Evolutionary conservation across 2,329 filamentous ascomycete species (phyloP).

Genomic region (Pestalotiopsis fici): DNA sequence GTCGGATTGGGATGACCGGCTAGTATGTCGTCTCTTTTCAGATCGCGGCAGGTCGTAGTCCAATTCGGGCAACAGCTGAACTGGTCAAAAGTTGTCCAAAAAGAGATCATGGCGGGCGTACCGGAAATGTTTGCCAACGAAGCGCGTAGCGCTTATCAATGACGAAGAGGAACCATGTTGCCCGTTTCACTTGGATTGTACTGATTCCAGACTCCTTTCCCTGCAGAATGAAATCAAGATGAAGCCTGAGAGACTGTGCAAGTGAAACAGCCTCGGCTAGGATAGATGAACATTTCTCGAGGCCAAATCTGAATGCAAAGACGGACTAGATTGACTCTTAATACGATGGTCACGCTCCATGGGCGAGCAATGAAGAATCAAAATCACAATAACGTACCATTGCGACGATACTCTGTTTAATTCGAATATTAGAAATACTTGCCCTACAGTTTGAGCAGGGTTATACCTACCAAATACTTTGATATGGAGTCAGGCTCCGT

Average conservation of each 20-base stretch:
- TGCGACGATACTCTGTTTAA: not conserved
- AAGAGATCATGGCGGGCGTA: not conserved
- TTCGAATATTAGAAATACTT: not conserved
- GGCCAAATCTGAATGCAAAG: not conserved
- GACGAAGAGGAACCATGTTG: not conserved
- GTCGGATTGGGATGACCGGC: not conserved
- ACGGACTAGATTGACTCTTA: not conserved
- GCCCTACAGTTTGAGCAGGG: not conserved
- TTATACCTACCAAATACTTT: not conserved
- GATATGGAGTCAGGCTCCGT: not conserved
- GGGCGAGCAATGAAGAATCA: no score
- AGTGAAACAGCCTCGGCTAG: not conserved
- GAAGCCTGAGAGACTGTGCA: not conserved
- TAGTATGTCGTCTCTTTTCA: not conserved
- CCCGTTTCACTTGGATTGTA: not conserved
- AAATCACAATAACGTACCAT: not conserved
- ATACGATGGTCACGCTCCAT: not conserved
- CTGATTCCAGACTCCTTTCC: not conserved
- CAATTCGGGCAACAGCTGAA: not conserved
- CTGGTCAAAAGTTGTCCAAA: not conserved
- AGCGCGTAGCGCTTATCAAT: not conserved
- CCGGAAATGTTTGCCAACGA: not conserved
- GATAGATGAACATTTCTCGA: not conserved
- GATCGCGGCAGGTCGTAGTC: not conserved
- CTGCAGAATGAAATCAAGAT: not conserved